Base-by-base conservation (phyloP, 306 rosid genomes). In the Vigna nakashimae region DNA sequence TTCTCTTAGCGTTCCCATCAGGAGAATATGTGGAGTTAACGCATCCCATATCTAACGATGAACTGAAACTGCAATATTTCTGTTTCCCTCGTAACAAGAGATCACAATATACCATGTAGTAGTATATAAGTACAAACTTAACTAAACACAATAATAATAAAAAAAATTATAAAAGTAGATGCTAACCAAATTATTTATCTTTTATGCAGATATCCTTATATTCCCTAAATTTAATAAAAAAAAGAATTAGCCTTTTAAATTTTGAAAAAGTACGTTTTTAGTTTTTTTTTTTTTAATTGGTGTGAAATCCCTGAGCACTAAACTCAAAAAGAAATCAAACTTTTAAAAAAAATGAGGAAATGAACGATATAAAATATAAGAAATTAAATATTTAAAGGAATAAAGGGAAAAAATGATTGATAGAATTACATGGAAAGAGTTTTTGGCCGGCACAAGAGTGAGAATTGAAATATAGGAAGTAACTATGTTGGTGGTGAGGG, bases 11-110 rank as follows among this genome's bases (percentile, higher is more conserved):
- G 2, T 59, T 59, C 20, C 45, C 5, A 64, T 70, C 51, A 82
- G 55, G 5, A 12, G 50, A 11, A 5, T 17, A 7, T 59, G 58
- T 94, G 16, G 79, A 43, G 65, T 45, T 85, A 12, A 77, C 79
- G 70, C 98, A 91, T n/a, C 98, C 97, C 97, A 94, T 62, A 62
- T 91, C 96, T 89, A 32, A 32, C 90, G 52, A 42, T 57, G 34
- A 55, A 65, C 52, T 62, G 12, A 70, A 42, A 15, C 59, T 51
- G 48, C 26, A 64, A 14, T 80, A 75, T 66, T 68, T 76, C 16
- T 67, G 40, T 79, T 81, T 82, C 74, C 78, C 76, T 65, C 42
- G 65, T 32, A 76, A 78, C 84, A 48, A 77, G 3, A 38, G 48
- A 43, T 11, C 14, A 45, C 0, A 49, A 64, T 60, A 0, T 26